Evolutionary conservation across 768 basidiomycete species (phyloP).

Genomic region (Cystobasidium ongulense): DNA sequence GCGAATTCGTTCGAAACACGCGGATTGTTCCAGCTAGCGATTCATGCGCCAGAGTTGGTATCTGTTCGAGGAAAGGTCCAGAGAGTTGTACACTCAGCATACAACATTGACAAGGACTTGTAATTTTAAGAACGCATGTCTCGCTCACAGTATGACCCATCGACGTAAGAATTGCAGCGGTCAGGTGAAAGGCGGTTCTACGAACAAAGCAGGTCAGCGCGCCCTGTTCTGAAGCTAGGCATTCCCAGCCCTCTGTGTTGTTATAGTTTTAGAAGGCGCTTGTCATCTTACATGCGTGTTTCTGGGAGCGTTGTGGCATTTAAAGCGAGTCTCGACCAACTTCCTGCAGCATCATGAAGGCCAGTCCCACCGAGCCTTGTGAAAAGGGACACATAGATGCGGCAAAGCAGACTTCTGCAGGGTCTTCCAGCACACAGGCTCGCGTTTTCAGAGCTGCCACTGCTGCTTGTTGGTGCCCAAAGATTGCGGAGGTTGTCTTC

Average conservation of each 20-base stretch:
- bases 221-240: too few species aligned
- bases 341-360: background rate
- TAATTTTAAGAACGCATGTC: background rate
- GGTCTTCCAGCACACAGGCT: background rate
- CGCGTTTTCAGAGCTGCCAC: background rate
- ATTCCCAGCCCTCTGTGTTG: too few species aligned
- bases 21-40: background rate
- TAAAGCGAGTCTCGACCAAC: background rate
- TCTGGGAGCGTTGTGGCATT: background rate
- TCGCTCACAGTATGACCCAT: background rate
- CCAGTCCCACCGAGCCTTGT: background rate
- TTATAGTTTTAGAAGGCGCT: background rate
- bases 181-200: background rate
- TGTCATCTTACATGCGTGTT: slow-evolving; percentile 1
- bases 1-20: background rate
- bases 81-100: background rate
- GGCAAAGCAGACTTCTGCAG: background rate
- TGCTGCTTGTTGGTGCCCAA: background rate
- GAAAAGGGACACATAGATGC: background rate
- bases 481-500: background rate
- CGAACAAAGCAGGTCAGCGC: too few species aligned
- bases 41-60: background rate
- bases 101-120: background rate
- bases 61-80: background rate
- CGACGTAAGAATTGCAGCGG: background rate